Base-by-base conservation (phyloP, 139 green algal species). In the Pseudopediastrum boryanum region DNA sequence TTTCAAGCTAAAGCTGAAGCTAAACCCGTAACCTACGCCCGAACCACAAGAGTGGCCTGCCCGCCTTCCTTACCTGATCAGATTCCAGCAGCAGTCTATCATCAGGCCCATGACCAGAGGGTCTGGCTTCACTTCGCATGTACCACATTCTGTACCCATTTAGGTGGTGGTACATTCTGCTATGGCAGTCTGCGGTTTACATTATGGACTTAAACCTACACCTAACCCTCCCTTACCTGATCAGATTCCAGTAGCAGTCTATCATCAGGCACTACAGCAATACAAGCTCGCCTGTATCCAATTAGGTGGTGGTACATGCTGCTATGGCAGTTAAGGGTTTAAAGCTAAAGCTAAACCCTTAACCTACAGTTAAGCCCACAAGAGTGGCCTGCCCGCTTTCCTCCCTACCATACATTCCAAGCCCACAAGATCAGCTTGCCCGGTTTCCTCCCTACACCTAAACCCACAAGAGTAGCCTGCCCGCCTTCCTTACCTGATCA, bases 231-330 rank as follows among this genome's bases (percentile, higher is more conserved):
- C 19, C 39, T 23, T n/a, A 48, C 54, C 33, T 73, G 43, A 59
- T 89, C 84, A 10, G 36, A 78, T 69, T 89, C 84, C 19, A 86
- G 25, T 44, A 89, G 76, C 42, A 89, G 33, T 29, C 77, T 59
- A 54, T 84, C 66, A 69, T 73, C 46, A 36, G 84, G 84, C 16
- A 83, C 68, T 25, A 72, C 78, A 33, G 29, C 25, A 19, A 81
- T 66, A 21, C 71, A 41, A 1, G 51, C 79, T 8, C 21, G 31
- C 13, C 66, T 21, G 1, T 13, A 41, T 50, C 7, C 9, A 13
- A n/a, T 43, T 12, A 35, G 8, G 35, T 50, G 8, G 23, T 16
- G 8, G 44, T 41, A 36, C 61, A 41, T 66, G 56, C 19, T 66
- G 56, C 56, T 33, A 13, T n/a, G 12, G 56, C 56, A 29, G 56